Evolutionary conservation across 495 filamentous ascomycete genomes (phyloP), one percentile per base, ranked within the genome.

Genomic region (Aspergillus asperescens): DNA sequence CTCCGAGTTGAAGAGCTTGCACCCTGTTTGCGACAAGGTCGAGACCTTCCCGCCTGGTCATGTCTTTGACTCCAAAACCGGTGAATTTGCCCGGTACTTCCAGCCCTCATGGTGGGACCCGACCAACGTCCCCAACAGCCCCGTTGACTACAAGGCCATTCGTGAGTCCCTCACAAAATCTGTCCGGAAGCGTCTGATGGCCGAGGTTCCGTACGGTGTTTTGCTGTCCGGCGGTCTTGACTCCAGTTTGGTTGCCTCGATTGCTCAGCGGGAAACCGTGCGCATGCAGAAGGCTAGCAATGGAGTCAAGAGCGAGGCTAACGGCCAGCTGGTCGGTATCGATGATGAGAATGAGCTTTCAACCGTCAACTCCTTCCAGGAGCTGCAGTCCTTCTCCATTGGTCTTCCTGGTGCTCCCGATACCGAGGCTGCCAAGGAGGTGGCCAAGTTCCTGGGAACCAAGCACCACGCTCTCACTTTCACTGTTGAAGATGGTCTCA

Each of bases 391-490:
- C 7, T 98, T 98, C 80, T 97, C 93, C 25, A 97, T 98, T 56
- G 93, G 93, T 60, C 81, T 98, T 15, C 88, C 90, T 4, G 85
- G 83, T 57, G 86, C 93, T 16, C 93, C 93, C 22, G 93, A 98
- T 64, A 91, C 88, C 45, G 80, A 83, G 63, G 93, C 93, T 37
- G 93, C 93, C 27, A 65, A 86, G 29, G 85, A 94, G 65, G 94
- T 96, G 6, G 93, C 93, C 58, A 85, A 87, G 61, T 98, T 93
- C 76, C 82, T 98, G 12, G 93, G 93, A 57, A 98, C 93, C 37
- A 93, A 89, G 75, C 93, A 98, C 70, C 90, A 98, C 72, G 85
- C 87, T 62, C 94, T 97, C 82, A 96, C 89, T 54, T 98, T 98
- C 77, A 96, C 91, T 47, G 83, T 97, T 49, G 85, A 98, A 69